Evolutionary conservation across 2,329 filamentous ascomycete genomes (phyloP), one percentile per base, ranked within the genome.

Genomic region (Tolypocladium inflatum): DNA sequence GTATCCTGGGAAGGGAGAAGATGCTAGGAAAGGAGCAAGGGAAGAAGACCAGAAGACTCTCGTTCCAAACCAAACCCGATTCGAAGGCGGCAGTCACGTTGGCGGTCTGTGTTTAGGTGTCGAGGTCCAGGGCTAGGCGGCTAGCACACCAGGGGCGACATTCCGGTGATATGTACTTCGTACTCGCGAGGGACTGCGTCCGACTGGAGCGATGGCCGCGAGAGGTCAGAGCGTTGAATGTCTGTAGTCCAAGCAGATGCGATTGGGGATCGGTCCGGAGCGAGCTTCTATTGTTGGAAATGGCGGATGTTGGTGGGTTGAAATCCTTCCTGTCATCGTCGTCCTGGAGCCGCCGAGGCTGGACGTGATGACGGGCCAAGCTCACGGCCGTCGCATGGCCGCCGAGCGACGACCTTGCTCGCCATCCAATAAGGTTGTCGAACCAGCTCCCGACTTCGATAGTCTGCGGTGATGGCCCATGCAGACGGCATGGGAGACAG

Each of bases 261-360:
- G 26, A 51, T 35, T 35, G 30, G 48, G 30, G 30, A 33, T 10
- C 45, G 17, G 13, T 17, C 39, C 21, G 21, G 6, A 2, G 42
- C 43, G 13, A 30, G 43, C 30, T 50, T 50, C 30, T n/a, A 51
- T 35, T 35, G 48, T 21, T 35, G 30, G 48, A 33, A 35, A 4
- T 35, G 48, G 48, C 19, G 48, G 2, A 51, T 5, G 17, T 35
- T 51, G 48, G 17, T 51, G 30, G 48, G 17, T 13, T 7, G 13
- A 17, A 13, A 13, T 33, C 26, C 48, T 35, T 35, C 48, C 48
- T 51, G 17, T 55, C 41, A 55, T 23, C 15, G n/a, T 48, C 54
- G 42, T 55, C 23, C 30, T 51, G 39, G 59, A 60, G 58, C 42
- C 54, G 60, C 57, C 54, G 59, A 56, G 52, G 35, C 55, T 62